Conservation (phyloP, 2,329 filamentous ascomycete genomes). For the Xylaria sp. region DNA sequence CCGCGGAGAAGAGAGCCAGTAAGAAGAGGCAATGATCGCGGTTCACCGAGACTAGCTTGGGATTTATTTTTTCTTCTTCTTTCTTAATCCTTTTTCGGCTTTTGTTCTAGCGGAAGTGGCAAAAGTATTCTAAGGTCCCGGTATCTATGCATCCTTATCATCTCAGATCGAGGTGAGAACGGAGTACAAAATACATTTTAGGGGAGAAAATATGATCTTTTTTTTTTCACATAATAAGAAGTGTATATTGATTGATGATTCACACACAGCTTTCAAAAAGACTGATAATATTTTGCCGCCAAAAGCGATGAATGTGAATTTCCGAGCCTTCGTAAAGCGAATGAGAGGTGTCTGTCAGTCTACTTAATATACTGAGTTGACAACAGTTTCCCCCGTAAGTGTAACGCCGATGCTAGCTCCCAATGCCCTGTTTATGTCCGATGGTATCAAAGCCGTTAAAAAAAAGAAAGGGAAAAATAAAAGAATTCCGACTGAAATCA, state of each 20-base stretch:
- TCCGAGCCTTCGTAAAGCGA: background rate
- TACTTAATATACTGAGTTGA: too few species aligned
- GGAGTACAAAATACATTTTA: background rate
- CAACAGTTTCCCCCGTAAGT: background rate
- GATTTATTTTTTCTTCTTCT: background rate
- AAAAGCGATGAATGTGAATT: background rate
- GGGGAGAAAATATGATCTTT: slow-evolving; percentile 6
- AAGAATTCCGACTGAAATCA: background rate
- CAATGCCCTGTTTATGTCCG: slow-evolving; percentile 4
- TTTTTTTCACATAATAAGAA: slow-evolving; percentile 8
- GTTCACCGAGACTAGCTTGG: background rate
- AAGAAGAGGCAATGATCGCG: slow-evolving; percentile 45
- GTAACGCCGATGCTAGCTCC: slow-evolving; percentile 13
- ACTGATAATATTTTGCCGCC: background rate
- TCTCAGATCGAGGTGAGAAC: slow-evolving; percentile 1
- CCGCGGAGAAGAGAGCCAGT: slow-evolving; percentile 45
- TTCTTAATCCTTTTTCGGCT: background rate
- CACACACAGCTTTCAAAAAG: background rate
- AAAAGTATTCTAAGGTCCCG: background rate
- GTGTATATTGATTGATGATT: slow-evolving; percentile 22
- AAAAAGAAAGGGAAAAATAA: background rate
- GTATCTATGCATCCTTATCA: background rate
- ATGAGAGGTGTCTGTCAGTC: too few species aligned
- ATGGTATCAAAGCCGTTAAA: slow-evolving; percentile 26
- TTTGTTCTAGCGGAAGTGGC: slow-evolving; percentile 2